Evolutionary conservation across 805 yeast genomes (phyloP).

Genomic region (Cyberlindnera nakhonratchasimensis): DNA sequence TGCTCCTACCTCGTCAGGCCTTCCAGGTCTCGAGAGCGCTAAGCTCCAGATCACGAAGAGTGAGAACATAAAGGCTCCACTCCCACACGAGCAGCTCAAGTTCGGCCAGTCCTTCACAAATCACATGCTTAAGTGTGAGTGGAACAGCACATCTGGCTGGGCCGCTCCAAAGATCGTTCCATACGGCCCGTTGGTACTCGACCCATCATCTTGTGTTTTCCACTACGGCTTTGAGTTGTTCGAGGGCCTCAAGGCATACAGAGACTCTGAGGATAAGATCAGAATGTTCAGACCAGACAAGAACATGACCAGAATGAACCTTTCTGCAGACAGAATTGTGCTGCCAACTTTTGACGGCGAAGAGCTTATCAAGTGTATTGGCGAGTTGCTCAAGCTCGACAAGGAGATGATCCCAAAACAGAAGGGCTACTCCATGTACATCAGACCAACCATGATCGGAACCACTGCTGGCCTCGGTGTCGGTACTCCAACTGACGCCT

Average conservation of each 20-base stretch:
- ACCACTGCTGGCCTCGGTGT: conserved; percentile 89
- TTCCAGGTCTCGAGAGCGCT: conserved; percentile 51
- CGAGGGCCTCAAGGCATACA: conserved; percentile 94
- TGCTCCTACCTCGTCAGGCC: conserved; percentile 9
- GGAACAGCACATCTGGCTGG: conserved; percentile 83
- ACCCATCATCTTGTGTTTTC: conserved; percentile 87
- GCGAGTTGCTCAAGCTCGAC: conserved; percentile 72
- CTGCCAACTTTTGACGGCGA: conserved; percentile 82
- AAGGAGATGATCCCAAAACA: conserved; percentile 77
- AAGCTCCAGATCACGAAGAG: conserved; percentile 48
- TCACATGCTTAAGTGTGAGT: conserved; percentile 85
- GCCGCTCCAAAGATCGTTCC: conserved; percentile 84
- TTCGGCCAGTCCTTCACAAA: conserved; percentile 78
- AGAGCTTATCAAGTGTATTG: conserved; percentile 71
- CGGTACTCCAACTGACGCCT: conserved; percentile 73
- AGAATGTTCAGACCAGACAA: conserved; percentile 88
- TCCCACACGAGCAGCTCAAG: conserved; percentile 59
- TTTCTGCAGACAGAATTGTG: conserved; percentile 83
- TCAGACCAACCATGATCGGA: conserved; percentile 95
- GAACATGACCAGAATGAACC: conserved; percentile 90
- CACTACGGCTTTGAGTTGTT: conserved; percentile 94
- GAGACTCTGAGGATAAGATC: conserved; percentile 55
- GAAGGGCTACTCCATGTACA: conserved; percentile 84
- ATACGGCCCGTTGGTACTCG: conserved; percentile 68
- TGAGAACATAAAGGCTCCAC: conserved; percentile 47